Percentiles rank a stretch among this genome's conserved stretches.
phyloP scores from a whole-genome alignment of 345 rosid species.

The Eucalyptus cloeziana region DNA sequence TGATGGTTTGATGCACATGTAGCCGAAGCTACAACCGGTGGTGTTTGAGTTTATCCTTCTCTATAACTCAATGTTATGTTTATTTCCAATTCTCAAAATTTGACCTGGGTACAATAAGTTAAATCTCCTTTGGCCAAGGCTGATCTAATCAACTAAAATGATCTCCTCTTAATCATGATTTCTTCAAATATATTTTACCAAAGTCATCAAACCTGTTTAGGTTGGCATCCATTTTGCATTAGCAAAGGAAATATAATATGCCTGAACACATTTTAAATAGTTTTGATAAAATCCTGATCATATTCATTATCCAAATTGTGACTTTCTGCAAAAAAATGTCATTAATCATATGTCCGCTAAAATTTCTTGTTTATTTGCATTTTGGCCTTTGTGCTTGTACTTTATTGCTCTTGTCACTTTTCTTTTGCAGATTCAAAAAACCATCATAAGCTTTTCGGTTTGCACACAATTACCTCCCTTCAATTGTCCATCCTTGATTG shows the following conservation, averaged over 20 bases:
- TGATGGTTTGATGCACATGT: not conserved
- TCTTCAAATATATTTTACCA: not conserved
- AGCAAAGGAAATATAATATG: not conserved
- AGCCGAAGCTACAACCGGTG: not conserved
- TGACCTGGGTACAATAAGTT: not conserved
- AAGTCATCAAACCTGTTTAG: not conserved
- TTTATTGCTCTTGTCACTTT: not conserved
- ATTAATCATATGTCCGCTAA: not conserved
- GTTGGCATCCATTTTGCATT: not conserved
- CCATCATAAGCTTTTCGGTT: not conserved
- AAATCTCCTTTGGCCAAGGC: not conserved
- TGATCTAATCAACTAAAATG: not conserved
- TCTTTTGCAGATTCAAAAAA: not conserved
- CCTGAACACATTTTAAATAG: not conserved
- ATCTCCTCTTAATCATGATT: not conserved
- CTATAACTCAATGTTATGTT: not conserved
- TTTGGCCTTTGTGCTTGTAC: not conserved
- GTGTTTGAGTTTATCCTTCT: not conserved
- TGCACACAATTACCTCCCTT: not conserved
- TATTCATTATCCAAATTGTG: not conserved
- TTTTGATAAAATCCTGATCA: not conserved
- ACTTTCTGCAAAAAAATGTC: not conserved
- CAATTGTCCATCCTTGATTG: slow-evolving; percentile 1
- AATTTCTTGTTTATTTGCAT: not conserved
- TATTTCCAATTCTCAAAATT: not conserved